Conservation (phyloP, 768 basidiomycete genomes). For the Leucocoprinus leucothites region DNA sequence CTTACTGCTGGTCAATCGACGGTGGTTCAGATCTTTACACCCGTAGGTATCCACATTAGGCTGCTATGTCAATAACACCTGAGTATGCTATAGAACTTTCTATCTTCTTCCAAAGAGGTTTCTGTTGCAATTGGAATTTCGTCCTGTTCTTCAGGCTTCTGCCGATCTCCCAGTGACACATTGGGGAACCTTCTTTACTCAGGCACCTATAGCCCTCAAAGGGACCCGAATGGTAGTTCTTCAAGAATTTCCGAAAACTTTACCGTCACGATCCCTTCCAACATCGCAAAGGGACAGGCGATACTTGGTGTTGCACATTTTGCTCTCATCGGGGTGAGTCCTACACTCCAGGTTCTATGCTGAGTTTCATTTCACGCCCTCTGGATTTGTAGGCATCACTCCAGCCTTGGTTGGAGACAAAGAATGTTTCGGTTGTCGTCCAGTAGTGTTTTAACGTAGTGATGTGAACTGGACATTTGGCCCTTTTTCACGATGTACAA, state of each 20-base stretch:
- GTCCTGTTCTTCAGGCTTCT: neutral
- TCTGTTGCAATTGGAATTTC: neutral
- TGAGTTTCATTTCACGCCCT: neutral
- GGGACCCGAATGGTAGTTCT: too few species aligned
- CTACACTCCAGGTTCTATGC: neutral
- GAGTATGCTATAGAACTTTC: neutral
- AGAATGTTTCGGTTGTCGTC: neutral
- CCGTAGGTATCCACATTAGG: too few species aligned
- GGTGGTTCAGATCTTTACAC: too few species aligned
- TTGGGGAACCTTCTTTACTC: too few species aligned
- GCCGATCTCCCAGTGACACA: too few species aligned
- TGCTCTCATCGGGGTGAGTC: neutral
- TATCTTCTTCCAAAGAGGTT: neutral
- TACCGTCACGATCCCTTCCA: neutral
- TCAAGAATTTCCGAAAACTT: too few species aligned
- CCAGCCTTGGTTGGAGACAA: neutral
- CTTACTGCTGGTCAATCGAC: too few species aligned
- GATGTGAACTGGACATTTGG: too few species aligned
- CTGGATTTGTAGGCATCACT: neutral
- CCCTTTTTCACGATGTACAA: too few species aligned
- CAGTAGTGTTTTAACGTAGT: neutral
- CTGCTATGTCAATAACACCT: too few species aligned
- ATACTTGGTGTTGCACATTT: neutral
- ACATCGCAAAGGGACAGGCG: neutral
- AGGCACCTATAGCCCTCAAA: too few species aligned